phyloP scores from a whole-genome alignment of 495 filamentous ascomycete species.

The Podospora pseudopauciseta region DNA sequence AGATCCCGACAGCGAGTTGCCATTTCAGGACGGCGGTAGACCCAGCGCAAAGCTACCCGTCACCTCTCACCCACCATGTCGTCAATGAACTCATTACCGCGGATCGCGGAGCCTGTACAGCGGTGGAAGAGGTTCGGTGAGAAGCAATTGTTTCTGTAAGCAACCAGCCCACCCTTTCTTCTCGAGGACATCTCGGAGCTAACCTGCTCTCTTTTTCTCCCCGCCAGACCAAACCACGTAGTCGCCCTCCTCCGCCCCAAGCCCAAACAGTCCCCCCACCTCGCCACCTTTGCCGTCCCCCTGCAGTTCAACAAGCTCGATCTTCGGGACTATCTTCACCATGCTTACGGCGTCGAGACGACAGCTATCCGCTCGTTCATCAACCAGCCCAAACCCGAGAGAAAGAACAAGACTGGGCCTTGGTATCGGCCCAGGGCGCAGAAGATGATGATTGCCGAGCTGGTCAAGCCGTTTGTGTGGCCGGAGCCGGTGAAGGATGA shows the following conservation, averaged over 20 bases:
- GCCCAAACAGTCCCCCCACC: constrained; percentile 65
- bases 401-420: constrained; percentile 42
- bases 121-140: constrained; percentile 39
- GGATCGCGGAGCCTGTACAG: constrained; percentile 20
- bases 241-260: constrained; percentile 69
- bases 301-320: constrained; percentile 89
- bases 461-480: constrained; percentile 80
- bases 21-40: not conserved
- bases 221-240: constrained; percentile 67
- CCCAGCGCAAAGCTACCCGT: not conserved
- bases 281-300: constrained; percentile 80
- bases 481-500: constrained; percentile 56
- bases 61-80: constrained; percentile 14
- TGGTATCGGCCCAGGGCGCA: constrained; percentile 59
- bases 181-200: not conserved
- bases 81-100: constrained; percentile 17
- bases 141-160: constrained; percentile 70
- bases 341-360: constrained; percentile 66
- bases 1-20: not conserved
- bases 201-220: not conserved
- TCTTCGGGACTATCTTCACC: constrained; percentile 80
- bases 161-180: constrained; percentile 6
- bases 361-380: constrained; percentile 74
- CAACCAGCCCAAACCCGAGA: constrained; percentile 60
- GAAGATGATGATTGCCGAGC: constrained; percentile 90